Base-by-base conservation (phyloP, 2,329 filamentous ascomycete genomes). In the Exophiala calicioides region DNA sequence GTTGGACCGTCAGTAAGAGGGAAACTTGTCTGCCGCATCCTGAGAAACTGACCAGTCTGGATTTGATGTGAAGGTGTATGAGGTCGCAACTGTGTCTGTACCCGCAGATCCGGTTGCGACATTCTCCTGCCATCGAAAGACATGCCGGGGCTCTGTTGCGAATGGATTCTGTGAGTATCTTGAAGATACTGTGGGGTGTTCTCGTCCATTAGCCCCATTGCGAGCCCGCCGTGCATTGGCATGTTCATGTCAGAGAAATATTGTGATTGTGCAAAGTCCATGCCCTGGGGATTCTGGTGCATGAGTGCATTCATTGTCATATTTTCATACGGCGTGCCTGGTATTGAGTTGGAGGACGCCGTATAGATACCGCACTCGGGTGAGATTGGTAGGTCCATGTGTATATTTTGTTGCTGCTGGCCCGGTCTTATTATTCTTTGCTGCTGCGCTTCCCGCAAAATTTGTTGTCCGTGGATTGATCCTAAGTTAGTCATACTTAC, bases 401-500 rank as follows among this genome's bases (percentile, higher is more conserved):
- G 48, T 41, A 46, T 53, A 33, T 56, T 47, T 8, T 68, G 62
- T 37, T 63, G 64, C 52, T 71, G 67, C 63, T 69, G 77, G 79
- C 85, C 84, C 81, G 85, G 85, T 82, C 86, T 83, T 80, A 81
- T 80, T 79, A 82, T 79, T 80, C 81, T 82, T 77, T 90, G 87
- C 84, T 88, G 82, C 81, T 91, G 88, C 83, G 85, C 80, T 87
- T 88, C 86, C 85, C 85, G 86, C 84, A 89, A 80, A 74, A 82
- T 78, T 80, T 89, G 85, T 80, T 90, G 86, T 79, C 75, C 73
- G 73, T 78, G 68, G 69, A 72, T 74, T 63, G 60, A 52, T 75
- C 75, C 70, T 78, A 74, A 74, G 75, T 72, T 75, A 68, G 71
- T 80, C 72, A 74, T 77, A 53, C 78, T 72, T 73, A 60, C 58